Evolutionary conservation across 129 eudicot species (phyloP).

Genomic region (Arctium lappa): DNA sequence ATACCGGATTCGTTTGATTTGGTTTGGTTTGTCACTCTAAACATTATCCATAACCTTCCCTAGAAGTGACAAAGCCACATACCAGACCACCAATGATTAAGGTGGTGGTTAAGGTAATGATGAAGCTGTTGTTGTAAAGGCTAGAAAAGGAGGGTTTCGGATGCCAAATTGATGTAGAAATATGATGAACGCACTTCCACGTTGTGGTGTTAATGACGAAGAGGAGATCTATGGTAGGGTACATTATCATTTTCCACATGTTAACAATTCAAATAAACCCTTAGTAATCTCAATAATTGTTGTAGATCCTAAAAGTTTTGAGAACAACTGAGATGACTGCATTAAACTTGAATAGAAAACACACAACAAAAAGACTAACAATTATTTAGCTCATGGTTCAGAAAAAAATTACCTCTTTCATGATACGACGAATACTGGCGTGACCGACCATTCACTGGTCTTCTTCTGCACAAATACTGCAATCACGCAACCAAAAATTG

Average conservation of each 20-base stretch:
- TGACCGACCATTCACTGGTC: conserved; percentile 35
- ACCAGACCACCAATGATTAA: neutral
- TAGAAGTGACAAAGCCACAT: neutral
- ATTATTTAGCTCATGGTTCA: neutral
- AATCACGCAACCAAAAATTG: neutral
- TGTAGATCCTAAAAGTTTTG: neutral
- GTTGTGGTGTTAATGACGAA: neutral
- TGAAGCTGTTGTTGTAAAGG: neutral
- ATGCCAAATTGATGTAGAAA: neutral
- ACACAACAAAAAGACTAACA: neutral
- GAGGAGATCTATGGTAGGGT: neutral
- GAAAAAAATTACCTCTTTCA: conserved; percentile 19
- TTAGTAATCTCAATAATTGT: neutral
- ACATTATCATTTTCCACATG: neutral
- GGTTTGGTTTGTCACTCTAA: neutral
- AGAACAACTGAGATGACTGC: neutral
- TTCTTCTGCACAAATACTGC: conserved; percentile 50
- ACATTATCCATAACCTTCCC: neutral
- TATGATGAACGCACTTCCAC: neutral
- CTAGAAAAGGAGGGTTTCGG: neutral
- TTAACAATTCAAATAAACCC: neutral
- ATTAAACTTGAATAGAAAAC: neutral
- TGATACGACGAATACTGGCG: conserved; percentile 29
- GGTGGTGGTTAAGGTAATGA: neutral
- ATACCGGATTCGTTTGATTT: neutral